phyloP scores from a whole-genome alignment of 1,139 yeast species.

The Saccharomyces hybrid region DNA sequence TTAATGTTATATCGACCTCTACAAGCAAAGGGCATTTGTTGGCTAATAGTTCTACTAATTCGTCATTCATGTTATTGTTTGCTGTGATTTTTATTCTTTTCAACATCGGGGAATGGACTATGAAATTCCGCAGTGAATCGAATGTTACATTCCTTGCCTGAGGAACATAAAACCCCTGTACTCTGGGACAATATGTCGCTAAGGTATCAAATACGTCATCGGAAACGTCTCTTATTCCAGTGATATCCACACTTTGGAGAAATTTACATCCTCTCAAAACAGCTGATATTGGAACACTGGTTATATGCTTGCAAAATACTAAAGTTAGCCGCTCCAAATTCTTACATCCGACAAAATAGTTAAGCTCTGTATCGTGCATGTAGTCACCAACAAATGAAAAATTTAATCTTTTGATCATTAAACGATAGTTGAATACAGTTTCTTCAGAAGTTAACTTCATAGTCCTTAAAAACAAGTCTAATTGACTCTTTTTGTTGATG shows the following conservation, averaged over 20 bases:
- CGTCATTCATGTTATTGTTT: conserved; percentile 61
- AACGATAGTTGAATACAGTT: conserved; percentile 68
- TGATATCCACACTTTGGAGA: conserved; percentile 80
- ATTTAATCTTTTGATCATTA: conserved; percentile 71
- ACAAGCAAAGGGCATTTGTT: conserved; percentile 69
- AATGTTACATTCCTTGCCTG: conserved; percentile 69
- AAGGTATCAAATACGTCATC: conserved; percentile 68
- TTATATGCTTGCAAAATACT: conserved; percentile 65
- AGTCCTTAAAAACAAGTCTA: conserved; percentile 43
- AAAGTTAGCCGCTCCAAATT: conserved; percentile 80
- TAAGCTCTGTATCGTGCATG: conserved; percentile 58
- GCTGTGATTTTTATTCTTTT: conserved; percentile 79
- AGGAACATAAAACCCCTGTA: conserved; percentile 89
- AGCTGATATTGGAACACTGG: conserved; percentile 53
- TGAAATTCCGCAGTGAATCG: conserved; percentile 52
- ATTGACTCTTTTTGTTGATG: conserved; percentile 50
- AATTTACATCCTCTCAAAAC: conserved; percentile 59
- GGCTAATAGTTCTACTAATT: conserved; percentile 56
- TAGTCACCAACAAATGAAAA: conserved; percentile 64
- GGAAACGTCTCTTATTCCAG: conserved; percentile 64
- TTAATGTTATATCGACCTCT: conserved; percentile 83
- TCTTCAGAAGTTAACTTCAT: conserved; percentile 43
- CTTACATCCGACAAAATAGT: conserved; percentile 52
- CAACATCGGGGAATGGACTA: conserved; percentile 61
- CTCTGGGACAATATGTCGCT: conserved; percentile 61